Conservation (phyloP, 768 basidiomycete species). For the Scleroderma citrinum region DNA sequence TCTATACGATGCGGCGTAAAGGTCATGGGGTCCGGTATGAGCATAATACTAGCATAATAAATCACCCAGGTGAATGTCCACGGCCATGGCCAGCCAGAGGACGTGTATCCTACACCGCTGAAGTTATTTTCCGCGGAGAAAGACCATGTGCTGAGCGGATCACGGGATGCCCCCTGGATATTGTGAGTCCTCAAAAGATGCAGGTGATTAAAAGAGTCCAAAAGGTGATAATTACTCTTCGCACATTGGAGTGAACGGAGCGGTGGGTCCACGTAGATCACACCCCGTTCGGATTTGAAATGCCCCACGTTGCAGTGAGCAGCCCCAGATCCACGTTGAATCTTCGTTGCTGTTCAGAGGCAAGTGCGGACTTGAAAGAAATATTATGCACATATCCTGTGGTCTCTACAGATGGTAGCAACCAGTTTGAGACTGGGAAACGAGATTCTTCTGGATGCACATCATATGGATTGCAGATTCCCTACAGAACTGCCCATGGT, state of each 20-base stretch:
- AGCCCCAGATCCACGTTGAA: constrained; percentile 28
- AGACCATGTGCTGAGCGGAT: constrained; percentile 14
- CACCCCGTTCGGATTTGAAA: constrained; percentile 19
- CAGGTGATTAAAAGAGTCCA: constrained; percentile 18
- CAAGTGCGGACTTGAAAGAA: constrained; percentile 22
- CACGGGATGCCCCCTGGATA: constrained; percentile 1
- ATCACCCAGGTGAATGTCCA: constrained; percentile 19
- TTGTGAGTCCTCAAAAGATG: constrained; percentile 16
- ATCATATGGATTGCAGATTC: no score
- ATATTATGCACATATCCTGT: constrained; percentile 25
- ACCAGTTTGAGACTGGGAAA: constrained; percentile 28
- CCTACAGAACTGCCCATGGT: no score
- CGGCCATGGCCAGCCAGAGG: constrained; percentile 9
- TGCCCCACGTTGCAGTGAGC: constrained; percentile 16
- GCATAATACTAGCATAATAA: constrained; percentile 20
- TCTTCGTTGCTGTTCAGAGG: constrained; percentile 16
- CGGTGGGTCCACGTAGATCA: constrained; percentile 5
- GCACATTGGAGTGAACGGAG: constrained; percentile 20
- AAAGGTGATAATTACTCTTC: constrained; percentile 16
- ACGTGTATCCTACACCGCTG: constrained; percentile 16
- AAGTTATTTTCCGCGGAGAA: constrained; percentile 20
- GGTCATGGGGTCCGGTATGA: constrained; percentile 25
- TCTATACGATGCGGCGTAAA: constrained; percentile 23
- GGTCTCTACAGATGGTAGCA: constrained; percentile 23
- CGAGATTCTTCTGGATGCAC: no score